Conservation (phyloP, 441 rosid genomes). For the Croton setiger region DNA sequence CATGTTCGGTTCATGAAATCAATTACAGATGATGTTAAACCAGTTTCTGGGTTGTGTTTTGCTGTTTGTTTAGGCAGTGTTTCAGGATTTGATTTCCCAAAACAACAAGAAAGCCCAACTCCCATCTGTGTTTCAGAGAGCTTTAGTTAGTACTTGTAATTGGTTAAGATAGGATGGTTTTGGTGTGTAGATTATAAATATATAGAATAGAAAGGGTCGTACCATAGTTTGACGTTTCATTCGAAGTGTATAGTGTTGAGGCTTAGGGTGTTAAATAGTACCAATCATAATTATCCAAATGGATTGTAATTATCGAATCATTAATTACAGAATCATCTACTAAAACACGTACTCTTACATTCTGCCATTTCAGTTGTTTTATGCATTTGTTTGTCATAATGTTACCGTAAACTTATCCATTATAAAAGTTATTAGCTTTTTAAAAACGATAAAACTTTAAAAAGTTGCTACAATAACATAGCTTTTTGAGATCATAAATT, state of each 20-base stretch:
- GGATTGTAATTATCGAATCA: not conserved
- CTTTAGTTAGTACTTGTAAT: no score
- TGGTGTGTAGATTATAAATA: not conserved
- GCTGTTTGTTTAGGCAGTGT: not conserved
- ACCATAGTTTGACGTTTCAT: not conserved
- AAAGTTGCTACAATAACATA: no score
- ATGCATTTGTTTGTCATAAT: no score
- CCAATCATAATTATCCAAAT: not conserved
- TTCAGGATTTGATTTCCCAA: not conserved
- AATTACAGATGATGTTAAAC: not conserved
- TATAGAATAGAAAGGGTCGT: not conserved
- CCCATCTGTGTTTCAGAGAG: conserved; percentile 25
- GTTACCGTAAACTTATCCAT: no score
- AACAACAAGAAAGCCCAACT: conserved; percentile 2
- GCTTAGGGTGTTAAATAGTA: not conserved
- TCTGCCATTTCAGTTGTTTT: no score
- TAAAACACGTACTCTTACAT: no score
- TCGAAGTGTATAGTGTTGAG: not conserved
- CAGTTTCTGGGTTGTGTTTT: not conserved
- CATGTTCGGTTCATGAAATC: conserved; percentile 14
- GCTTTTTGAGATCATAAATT: no score
- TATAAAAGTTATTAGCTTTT: no score
- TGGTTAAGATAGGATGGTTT: not conserved
- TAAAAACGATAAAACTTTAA: no score
- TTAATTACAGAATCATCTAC: not conserved